Evolutionary conservation across 1,139 yeast species (phyloP).

Genomic region (Lodderomyces theae): DNA sequence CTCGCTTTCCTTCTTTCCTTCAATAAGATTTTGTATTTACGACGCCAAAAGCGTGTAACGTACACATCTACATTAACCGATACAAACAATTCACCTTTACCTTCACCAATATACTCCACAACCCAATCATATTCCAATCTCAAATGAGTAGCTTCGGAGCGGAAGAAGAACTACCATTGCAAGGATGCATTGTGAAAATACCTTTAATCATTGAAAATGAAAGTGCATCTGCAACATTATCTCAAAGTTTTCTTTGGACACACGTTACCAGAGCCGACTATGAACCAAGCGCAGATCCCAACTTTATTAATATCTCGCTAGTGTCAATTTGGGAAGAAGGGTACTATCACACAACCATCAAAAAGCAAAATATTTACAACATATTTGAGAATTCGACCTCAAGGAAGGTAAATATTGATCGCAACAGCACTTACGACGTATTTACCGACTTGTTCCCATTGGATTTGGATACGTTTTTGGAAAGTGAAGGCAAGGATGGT

Average conservation of each 20-base stretch:
- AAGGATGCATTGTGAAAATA: constrained; percentile 13
- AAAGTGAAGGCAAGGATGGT: constrained; percentile 9
- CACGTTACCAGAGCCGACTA: constrained; percentile 14
- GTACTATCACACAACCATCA: constrained; percentile 14
- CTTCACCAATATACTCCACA: too few relatives aligned
- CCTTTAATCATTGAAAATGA: constrained; percentile 14
- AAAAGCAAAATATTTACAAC: constrained; percentile 3
- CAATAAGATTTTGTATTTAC: too few relatives aligned
- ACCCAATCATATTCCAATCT: neutral
- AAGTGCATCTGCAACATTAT: constrained; percentile 7
- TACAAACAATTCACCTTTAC: too few relatives aligned
- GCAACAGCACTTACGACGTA: constrained; percentile 11
- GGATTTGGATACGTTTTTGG: constrained; percentile 14
- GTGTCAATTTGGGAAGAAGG: constrained; percentile 15
- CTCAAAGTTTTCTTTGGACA: constrained; percentile 12
- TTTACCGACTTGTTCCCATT: constrained; percentile 15
- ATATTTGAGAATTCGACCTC: constrained; percentile 12
- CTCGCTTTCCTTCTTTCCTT: too few relatives aligned
- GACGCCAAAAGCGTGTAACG: too few relatives aligned
- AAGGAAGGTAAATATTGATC: constrained; percentile 6
- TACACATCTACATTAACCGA: too few relatives aligned
- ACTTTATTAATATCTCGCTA: constrained; percentile 14
- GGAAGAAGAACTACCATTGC: constrained; percentile 4
- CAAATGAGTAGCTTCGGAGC: neutral
- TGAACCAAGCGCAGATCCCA: constrained; percentile 14